Base-by-base conservation (phyloP, 1,284 basidiomycete genomes). In the Singerocomus inundabilis region DNA sequence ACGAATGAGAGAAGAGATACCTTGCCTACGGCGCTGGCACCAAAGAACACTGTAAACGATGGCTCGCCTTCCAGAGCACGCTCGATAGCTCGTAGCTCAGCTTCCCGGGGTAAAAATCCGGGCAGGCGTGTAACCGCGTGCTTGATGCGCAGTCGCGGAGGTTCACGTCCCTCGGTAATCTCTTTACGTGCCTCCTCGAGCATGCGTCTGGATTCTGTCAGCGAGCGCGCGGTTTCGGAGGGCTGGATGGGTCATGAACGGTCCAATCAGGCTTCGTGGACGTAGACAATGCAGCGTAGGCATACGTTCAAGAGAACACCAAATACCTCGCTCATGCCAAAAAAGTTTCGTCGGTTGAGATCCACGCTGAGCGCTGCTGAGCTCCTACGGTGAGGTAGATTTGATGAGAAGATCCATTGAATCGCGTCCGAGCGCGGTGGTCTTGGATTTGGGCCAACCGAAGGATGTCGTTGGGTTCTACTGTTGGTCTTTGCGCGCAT, bases 1-100 rank as follows among this genome's bases (percentile, higher is more conserved):
- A 21, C 21, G 41, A 25, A 53, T 42, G 30, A 11, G 18, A 15
- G 8, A 25, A 28, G n/a, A 47, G 59, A 15, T 47, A 81, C 85
- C 80, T 92, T 92, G 51, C 89, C 90, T 3, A 87, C 81, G 13
- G 82, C 84, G 57, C 84, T 86, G n/a, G 88, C 85, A 7, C 89
- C 89, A 55, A 88, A 91, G 3, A 92, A 70, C 6, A 92, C 76
- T 0, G 88, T 91, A 62, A 92, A 91, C 1, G 83, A 80, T 6
- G 88, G 85, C 35, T 88, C 80, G 11, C 84, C 84, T 40, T 82
- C 80, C 21, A 91, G 64, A 3, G 77, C 75, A 46, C 81, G 77
- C 57, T 84, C 80, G 33, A 92, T 70, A 9, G 80, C 79, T 49
- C 74, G 74, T 42, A 82, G 69, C 66, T 92, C 90, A 18, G 78